Conservation (phyloP, 805 yeast genomes). For the Tetrapisispora taiwanensis region DNA sequence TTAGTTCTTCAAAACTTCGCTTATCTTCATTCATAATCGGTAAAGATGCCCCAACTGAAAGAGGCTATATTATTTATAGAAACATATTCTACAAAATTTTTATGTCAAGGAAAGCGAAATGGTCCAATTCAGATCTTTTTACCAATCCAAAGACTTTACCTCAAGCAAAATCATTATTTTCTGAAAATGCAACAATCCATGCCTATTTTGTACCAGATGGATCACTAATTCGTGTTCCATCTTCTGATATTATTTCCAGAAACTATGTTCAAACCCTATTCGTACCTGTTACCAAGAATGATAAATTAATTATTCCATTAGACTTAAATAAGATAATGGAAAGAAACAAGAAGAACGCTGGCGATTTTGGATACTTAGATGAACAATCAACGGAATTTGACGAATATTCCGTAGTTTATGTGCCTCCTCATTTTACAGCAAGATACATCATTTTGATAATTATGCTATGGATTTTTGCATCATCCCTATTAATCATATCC, state of each 20-base stretch:
- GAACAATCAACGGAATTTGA: conserved; percentile 33
- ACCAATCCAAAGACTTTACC: conserved; percentile 42
- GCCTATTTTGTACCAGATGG: conserved; percentile 77
- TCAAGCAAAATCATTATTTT: conserved; percentile 38
- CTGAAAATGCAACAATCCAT: conserved; percentile 31
- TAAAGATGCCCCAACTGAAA: conserved; percentile 49
- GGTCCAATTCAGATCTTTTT: conserved; percentile 43
- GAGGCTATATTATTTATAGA: conserved; percentile 58
- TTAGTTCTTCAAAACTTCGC: conserved; percentile 48
- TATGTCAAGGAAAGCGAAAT: conserved; percentile 27
- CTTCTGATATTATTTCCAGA: conserved; percentile 63
- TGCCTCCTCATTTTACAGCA: conserved; percentile 66
- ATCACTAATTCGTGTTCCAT: conserved; percentile 75
- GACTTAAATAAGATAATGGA: conserved; percentile 25
- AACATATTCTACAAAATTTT: conserved; percentile 36
- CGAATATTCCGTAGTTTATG: conserved; percentile 65
- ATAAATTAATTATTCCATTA: conserved; percentile 41
- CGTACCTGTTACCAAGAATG: conserved; percentile 74
- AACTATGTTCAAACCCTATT: conserved; percentile 56
- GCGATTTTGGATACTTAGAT: conserved; percentile 37
- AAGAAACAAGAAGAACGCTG: conserved; percentile 29
- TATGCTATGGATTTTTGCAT: conserved; percentile 38
- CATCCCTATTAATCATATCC: conserved; percentile 20
- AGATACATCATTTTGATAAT: conserved; percentile 40
- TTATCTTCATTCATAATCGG: conserved; percentile 75